Conservation (phyloP, 306 rosid species). For the Prunus salicina region DNA sequence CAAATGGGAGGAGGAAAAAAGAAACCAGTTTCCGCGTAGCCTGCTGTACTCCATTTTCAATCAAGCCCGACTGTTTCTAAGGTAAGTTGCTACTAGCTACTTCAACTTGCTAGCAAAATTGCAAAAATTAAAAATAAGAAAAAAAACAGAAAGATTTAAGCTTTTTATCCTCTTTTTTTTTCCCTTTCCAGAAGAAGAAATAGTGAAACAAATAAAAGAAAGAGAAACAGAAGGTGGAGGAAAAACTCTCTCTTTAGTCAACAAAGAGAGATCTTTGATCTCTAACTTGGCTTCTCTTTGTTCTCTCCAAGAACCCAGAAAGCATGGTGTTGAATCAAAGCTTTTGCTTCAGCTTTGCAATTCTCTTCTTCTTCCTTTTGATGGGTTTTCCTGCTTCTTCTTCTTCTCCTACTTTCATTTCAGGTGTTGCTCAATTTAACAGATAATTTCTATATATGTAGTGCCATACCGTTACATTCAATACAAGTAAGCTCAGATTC, state of each 20-base stretch:
- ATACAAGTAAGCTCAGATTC: not conserved
- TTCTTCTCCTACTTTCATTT: slow-evolving; percentile 48
- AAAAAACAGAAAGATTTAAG: not conserved
- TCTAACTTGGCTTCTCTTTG: not conserved
- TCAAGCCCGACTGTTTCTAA: not conserved
- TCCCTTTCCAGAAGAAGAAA: not conserved
- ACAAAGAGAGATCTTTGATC: not conserved
- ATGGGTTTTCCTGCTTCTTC: slow-evolving; percentile 43
- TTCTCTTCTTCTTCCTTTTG: slow-evolving; percentile 36
- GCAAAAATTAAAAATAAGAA: no score
- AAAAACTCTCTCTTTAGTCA: not conserved
- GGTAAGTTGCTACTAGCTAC: not conserved
- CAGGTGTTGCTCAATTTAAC: slow-evolving; percentile 34
- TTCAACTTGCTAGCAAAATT: no score
- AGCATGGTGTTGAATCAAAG: slow-evolving; percentile 46
- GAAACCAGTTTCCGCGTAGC: not conserved
- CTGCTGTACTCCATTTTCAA: slow-evolving; percentile 5
- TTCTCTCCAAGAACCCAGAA: not conserved
- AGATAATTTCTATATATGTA: not conserved
- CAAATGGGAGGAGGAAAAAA: not conserved
- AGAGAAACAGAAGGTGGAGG: not conserved
- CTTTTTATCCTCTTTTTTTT: not conserved
- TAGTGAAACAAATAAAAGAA: not conserved
- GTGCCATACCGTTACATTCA: not conserved
- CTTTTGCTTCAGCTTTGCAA: slow-evolving; percentile 25